Percentiles rank a stretch among this genome's conserved stretches.
Evolutionary conservation across 805 yeast species (phyloP).

Genomic region (Kodamaea hsintzibuensis): DNA sequence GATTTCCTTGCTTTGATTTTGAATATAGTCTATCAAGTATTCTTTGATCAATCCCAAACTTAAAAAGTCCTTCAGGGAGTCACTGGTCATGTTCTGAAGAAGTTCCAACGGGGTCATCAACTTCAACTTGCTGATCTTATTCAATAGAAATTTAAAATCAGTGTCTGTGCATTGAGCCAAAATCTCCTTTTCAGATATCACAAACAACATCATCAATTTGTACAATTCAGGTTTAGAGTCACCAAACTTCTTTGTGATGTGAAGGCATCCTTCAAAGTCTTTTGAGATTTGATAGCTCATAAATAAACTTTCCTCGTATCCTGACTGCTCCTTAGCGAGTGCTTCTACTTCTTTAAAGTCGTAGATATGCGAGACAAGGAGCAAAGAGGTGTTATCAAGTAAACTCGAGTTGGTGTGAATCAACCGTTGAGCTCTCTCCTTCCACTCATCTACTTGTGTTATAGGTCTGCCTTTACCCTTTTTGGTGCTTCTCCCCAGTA

Average conservation of each 20-base stretch:
- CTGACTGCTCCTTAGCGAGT: slow-evolving; percentile 38
- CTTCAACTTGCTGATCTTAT: slow-evolving; percentile 50
- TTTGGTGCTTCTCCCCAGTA: slow-evolving; percentile 6
- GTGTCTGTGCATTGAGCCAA: slow-evolving; percentile 53
- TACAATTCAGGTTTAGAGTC: slow-evolving; percentile 63
- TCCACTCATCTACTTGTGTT: slow-evolving; percentile 54
- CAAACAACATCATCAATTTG: slow-evolving; percentile 61
- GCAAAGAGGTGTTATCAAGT: slow-evolving; percentile 56
- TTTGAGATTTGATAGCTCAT: slow-evolving; percentile 60
- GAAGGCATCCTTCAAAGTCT: slow-evolving; percentile 57
- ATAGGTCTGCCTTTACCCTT: neutral
- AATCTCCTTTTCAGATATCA: slow-evolving; percentile 55
- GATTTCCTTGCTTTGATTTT: slow-evolving; percentile 62
- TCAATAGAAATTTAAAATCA: slow-evolving; percentile 50
- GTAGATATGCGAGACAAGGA: slow-evolving; percentile 59
- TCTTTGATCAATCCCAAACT: slow-evolving; percentile 73
- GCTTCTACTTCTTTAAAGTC: slow-evolving; percentile 53
- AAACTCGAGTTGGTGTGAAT: slow-evolving; percentile 47
- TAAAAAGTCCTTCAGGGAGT: slow-evolving; percentile 47
- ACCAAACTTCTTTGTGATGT: slow-evolving; percentile 60
- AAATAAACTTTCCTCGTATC: slow-evolving; percentile 62
- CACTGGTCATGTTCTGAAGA: slow-evolving; percentile 63
- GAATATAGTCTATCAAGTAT: slow-evolving; percentile 61
- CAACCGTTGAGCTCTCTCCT: slow-evolving; percentile 57
- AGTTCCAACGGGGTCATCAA: slow-evolving; percentile 75